Base-by-base conservation (phyloP, 2,329 filamentous ascomycete genomes). In the Tolypocladium inflatum region DNA sequence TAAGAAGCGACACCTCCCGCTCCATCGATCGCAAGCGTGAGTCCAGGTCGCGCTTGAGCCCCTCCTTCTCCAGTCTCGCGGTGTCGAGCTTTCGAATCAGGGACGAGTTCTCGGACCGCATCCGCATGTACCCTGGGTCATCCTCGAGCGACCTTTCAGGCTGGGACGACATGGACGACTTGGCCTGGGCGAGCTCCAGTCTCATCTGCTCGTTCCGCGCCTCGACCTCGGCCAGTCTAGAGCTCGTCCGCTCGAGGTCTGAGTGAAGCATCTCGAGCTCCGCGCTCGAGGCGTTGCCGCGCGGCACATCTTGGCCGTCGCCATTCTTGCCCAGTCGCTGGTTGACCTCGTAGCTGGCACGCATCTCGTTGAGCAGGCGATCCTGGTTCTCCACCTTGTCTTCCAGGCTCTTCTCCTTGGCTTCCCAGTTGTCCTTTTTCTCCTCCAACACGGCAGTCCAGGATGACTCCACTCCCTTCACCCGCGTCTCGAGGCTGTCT, bases 351-450 rank as follows among this genome's bases (percentile, higher is more conserved):
- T 97, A 97, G 75, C 87, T 97, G 33, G 94, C 94, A 74, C 97
- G 97, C 69, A 97, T 85, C 72, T 99, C 95, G 68, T 89, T 96
- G 64, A 99, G 75, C 43, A 99, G 75, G 8, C 91, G 86, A 54
- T 99, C 94, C 70, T 99, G 93, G 65, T 88, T 95, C 71, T 97
- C 93, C 3, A 96, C 80, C 74, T 97, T 97, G 66, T 97, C 93
- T 68, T 96, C 91, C 60, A 97, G 74, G 35, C 84, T 86, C 75
- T 89, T 90, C 76, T 99, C 94, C 70, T 96, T 97, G 10, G 93
- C 87, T 57, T 89, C 86, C 94, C 94, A 99, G 69, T 99, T 99
- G 71, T 93, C 91, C 66, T 90, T 88, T 75, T 96, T 97, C 78
- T 99, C 94, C 58, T 89, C 86, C 55, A 99, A 72, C 5, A 97